These are phyloP conservation scores for Neurospora sp. DNA, from an alignment of 495 filamentous ascomycete species.

Conservation along the genomic window DNA sequence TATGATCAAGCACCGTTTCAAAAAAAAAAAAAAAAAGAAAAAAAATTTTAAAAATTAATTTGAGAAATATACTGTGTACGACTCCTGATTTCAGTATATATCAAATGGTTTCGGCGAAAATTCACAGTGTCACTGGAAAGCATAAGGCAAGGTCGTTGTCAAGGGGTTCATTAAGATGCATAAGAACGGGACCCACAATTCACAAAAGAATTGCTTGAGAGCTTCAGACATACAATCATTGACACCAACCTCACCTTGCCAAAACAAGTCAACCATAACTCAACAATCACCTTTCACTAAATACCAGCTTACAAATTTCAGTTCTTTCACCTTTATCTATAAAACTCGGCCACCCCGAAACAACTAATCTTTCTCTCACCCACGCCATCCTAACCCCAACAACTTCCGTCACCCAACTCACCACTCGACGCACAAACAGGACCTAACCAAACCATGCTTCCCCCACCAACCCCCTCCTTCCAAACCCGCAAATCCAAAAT, in stretches of 20 bases:
- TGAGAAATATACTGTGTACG: not conserved
- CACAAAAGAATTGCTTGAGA: not conserved
- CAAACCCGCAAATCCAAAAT: constrained; percentile 52
- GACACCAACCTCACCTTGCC: not conserved
- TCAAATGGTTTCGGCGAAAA: not conserved
- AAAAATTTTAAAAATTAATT: too few relatives aligned
- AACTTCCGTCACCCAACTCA: not conserved
- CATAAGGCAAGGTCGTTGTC: not conserved
- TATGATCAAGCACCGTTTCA: not conserved
- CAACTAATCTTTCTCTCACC: too few relatives aligned
- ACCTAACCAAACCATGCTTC: not conserved
- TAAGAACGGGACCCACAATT: not conserved
- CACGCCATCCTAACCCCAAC: not conserved
- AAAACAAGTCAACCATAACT: not conserved
- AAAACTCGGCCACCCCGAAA: not conserved
- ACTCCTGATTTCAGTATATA: not conserved
- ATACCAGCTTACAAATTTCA: not conserved
- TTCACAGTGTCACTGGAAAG: not conserved
- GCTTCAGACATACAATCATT: not conserved
- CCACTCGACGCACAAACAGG: not conserved
- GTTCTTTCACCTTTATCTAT: not conserved
- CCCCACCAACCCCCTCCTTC: constrained; percentile 14
- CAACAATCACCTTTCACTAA: not conserved
- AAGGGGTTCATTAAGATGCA: not conserved
- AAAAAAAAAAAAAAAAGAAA: not conserved